Conservation (phyloP, 176 grass and related monocot species). For the Aegilops bicornis region DNA sequence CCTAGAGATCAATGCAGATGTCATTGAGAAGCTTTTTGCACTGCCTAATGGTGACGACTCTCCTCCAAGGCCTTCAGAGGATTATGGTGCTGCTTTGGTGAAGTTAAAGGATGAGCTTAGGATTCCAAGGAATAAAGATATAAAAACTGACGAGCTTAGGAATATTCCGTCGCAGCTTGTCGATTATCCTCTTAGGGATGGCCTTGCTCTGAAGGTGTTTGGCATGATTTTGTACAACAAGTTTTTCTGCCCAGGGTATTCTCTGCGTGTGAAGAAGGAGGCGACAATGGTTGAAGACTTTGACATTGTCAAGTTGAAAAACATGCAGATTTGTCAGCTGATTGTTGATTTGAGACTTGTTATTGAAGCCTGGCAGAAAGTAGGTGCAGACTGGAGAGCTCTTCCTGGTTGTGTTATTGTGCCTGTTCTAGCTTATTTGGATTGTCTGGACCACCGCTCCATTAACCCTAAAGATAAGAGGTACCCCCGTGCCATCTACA, state of each 20-base stretch:
- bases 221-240: background rate
- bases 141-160: background rate
- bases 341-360: background rate
- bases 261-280: background rate
- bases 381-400: background rate
- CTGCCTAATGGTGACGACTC: background rate
- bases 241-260: background rate
- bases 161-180: background rate
- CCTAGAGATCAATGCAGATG: background rate
- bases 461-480: background rate
- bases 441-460: background rate
- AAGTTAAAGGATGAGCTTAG: background rate
- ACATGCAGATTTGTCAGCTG: background rate
- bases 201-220: background rate
- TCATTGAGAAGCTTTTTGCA: background rate
- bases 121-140: background rate
- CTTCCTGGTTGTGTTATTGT: background rate
- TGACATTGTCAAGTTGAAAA: background rate
- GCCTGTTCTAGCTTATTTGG: background rate
- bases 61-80: background rate
- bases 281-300: background rate
- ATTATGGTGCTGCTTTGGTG: background rate
- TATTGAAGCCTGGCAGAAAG: background rate
- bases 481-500: too few species aligned
- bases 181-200: background rate